Evolutionary conservation across 2,329 filamentous ascomycete species (phyloP), one percentile per base, ranked within the genome.

Genomic region (Teratosphaeria nubilosa): DNA sequence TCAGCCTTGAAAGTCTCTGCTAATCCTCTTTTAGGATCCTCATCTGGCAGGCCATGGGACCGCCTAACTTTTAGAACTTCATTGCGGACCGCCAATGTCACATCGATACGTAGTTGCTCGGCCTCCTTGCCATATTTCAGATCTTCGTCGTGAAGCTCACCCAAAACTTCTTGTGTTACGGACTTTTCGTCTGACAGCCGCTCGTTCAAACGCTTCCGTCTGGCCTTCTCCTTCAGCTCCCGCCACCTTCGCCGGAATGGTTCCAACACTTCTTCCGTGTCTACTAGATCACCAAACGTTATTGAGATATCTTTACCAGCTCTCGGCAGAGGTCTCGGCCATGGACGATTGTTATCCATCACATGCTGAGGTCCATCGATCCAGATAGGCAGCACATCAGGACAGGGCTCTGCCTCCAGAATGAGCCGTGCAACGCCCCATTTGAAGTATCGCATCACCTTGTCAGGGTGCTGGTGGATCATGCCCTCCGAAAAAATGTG

Each of bases 401-500:
- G 94, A 62, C 88, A 86, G 2, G 90, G 90, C 54, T 92, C 88
- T 53, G 87, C 84, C 73, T 99, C 94, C 53, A 99, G 83, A 59
- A 99, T 94, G 59, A 97, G 80, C 1, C 94, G 84, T 6, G 92
- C 90, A 1, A 97, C 80, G 1, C 94, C 94, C 94, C 94, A 99
- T 77, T 96, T 96, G 82, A 97, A 97, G 76, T 99, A 99, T 31
- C 94, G 87, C 79, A 97, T 86, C 7, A 86, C 84, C 66, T 85
- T 84, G 50, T 85, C 78, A 1, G 87, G 82, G 64, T 90, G 86
- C 75, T 99, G 94, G 73, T 97, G 91, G 52, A 96, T 90, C 73
- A 88, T 90, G 53, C 91, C 94, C 75, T 99, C 94, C 13, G 94
- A 94, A 73, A 97, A 97, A 57, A 97, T 87, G 73, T 99, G 94